A percentile compares a stretch with the other conserved stretches of the same genome.
These are phyloP conservation scores for Rauvolfia tetraphylla DNA, from an alignment of 257 asterid species.

Conservation along the genomic window DNA sequence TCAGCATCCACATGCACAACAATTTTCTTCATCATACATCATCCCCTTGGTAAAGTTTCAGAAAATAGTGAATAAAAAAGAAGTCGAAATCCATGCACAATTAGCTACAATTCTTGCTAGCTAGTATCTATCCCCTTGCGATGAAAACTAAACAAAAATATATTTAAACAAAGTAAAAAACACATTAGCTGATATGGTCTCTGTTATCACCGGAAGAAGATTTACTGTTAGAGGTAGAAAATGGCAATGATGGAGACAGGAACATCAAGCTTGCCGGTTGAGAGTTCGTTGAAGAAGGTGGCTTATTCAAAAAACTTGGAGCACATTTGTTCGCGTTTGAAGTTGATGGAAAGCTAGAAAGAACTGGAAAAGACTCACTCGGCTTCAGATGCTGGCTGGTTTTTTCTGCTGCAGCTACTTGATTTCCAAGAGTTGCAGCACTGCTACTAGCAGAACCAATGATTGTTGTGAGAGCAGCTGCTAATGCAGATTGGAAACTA, in stretches of 20 bases:
- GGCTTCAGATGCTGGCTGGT: conserved; percentile 24
- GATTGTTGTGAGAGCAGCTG: conserved; percentile 80
- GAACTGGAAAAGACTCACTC: conserved; percentile 39
- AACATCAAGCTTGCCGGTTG: conserved; percentile 30
- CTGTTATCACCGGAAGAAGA: conserved; percentile 30
- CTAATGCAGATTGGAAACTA: conserved; percentile 77
- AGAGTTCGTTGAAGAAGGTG: conserved; percentile 23
- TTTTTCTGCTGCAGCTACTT: conserved; percentile 32
- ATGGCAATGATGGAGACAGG: conserved; percentile 21
- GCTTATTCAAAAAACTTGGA: conserved; percentile 21
- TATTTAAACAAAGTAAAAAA: neutral
- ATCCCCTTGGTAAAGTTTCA: neutral
- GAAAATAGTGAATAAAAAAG: neutral
- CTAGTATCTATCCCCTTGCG: conserved; percentile 4
- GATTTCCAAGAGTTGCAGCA: conserved; percentile 16
- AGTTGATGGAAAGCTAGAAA: conserved; percentile 45
- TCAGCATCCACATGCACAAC: conserved; percentile 11
- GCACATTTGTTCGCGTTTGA: conserved; percentile 42
- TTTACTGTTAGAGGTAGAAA: conserved; percentile 23
- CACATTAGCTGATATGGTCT: conserved; percentile 18
- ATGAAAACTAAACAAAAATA: neutral
- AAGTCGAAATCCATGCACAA: neutral
- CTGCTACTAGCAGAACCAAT: conserved; percentile 34
- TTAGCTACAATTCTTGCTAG: neutral
- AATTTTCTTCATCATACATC: conserved; percentile 15